Base-by-base conservation (phyloP, 169 alveolate species). In the Plasmodium cynomolgi region DNA sequence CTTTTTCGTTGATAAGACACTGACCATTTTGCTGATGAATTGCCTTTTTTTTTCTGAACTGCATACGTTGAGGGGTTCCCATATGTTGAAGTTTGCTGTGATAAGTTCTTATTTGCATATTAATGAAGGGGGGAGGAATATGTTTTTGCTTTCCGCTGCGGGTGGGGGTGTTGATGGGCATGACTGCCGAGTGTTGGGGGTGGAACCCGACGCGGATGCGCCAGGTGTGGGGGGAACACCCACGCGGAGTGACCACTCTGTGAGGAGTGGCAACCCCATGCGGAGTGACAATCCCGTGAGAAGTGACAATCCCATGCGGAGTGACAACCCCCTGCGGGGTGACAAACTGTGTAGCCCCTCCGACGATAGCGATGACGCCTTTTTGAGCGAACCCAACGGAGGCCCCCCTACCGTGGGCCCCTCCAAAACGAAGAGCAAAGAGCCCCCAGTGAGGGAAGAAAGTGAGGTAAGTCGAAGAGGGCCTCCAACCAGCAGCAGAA, bases 1-100 rank as follows among this genome's bases (percentile, higher is more conserved):
- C 15, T 17, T 75, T 2, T 77, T 86, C 31, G 71, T 86, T 23
- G 71, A 86, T 2, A 77, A 44, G 26, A 75, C 85, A 2, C 8
- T 74, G 6, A 33, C 34, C 6, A 75, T 86, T 9, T 39, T 86
- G 15, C 31, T 86, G 8, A 44, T 81, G 26, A 90, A 90, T 81
- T 58, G n/a, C 23, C 3, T 90, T 11, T 58, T 90, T 1, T n/a
- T 90, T 8, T 17, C 41, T 6, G 91, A 71, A 13, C 34, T 90
- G 11, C 83, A 81, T 0, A 29, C 58, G 29, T 62, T 90, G 50
- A 90, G 74, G 26, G 47, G 71, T 13, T 23, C 34, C 7, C 71
- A 79, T 39, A 20, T 23, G 23, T 39, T 17, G n/a, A 15, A 11
- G 8, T 86, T 86, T 79, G 7, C 29, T 3, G 13, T 15, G 81